These are phyloP conservation scores for Rhizopogon sp. DNA, from an alignment of 768 basidiomycete genomes.

Conservation along the genomic window DNA sequence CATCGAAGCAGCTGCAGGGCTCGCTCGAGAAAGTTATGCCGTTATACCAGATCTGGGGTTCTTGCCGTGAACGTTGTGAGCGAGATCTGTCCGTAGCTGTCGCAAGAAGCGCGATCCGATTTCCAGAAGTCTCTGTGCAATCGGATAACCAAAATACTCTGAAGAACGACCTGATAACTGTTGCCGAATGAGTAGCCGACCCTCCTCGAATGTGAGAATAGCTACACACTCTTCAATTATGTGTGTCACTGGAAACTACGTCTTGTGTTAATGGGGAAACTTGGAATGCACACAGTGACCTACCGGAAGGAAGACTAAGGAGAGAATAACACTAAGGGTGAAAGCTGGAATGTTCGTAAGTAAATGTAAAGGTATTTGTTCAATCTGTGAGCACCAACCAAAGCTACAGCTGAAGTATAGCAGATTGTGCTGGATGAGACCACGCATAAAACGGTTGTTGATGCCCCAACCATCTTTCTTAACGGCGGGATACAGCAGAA, in stretches of 20 bases:
- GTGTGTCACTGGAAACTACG: background rate
- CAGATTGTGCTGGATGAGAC: background rate
- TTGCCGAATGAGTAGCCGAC: background rate
- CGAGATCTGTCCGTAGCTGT: background rate
- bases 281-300: background rate
- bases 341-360: background rate
- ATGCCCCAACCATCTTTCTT: background rate
- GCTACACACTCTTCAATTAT: background rate
- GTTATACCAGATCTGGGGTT: background rate
- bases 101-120: background rate
- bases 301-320: background rate
- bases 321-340: background rate
- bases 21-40: background rate
- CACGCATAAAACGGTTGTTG: background rate
- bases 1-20: no score
- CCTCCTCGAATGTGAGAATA: background rate
- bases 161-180: background rate
- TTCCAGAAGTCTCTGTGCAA: background rate
- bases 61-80: background rate
- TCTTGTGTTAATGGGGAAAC: background rate
- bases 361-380: no score
- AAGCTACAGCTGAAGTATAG: background rate
- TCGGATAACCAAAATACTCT: background rate
- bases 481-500: background rate
- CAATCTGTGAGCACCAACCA: background rate